Evolutionary conservation across 345 rosid species (phyloP).

Genomic region (Aegle marmelos): DNA sequence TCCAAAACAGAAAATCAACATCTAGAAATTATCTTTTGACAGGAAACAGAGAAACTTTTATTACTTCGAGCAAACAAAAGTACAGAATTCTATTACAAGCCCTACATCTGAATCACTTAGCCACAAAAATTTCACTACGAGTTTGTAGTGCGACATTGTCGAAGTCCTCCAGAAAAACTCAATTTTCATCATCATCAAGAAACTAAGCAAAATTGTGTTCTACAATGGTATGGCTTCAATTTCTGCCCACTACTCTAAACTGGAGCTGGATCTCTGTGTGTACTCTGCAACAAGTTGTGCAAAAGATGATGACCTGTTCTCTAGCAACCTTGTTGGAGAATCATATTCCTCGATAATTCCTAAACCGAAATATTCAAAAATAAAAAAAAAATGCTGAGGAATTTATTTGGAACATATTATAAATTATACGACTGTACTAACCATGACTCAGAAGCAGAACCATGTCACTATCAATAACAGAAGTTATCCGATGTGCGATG

Average conservation of each 20-base stretch:
- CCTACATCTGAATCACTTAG: neutral
- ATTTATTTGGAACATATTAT: neutral
- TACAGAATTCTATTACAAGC: neutral
- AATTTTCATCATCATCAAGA: neutral
- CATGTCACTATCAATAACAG: conserved; percentile 80
- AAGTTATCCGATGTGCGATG: conserved; percentile 83
- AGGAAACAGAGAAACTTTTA: neutral
- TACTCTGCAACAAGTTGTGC: conserved; percentile 74
- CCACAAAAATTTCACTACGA: neutral
- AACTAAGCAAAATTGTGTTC: neutral
- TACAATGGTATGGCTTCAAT: neutral
- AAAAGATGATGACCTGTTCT: conserved; percentile 62
- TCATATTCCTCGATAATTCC: conserved; percentile 71
- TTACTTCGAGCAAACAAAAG: neutral
- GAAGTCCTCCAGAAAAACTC: neutral
- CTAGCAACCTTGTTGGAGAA: conserved; percentile 56
- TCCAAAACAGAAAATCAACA: too few relatives aligned
- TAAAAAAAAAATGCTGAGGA: neutral
- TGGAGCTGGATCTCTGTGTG: conserved; percentile 50
- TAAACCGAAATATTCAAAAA: conserved; percentile 15
- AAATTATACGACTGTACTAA: conserved; percentile 17
- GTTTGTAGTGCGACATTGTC: neutral
- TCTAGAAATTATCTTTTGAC: too few relatives aligned
- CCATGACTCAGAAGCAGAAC: conserved; percentile 74
- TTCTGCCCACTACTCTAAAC: conserved; percentile 6